phyloP scores from a whole-genome alignment of 2,329 filamentous ascomycete genomes.

The Ceratocystis diversiconidia region DNA sequence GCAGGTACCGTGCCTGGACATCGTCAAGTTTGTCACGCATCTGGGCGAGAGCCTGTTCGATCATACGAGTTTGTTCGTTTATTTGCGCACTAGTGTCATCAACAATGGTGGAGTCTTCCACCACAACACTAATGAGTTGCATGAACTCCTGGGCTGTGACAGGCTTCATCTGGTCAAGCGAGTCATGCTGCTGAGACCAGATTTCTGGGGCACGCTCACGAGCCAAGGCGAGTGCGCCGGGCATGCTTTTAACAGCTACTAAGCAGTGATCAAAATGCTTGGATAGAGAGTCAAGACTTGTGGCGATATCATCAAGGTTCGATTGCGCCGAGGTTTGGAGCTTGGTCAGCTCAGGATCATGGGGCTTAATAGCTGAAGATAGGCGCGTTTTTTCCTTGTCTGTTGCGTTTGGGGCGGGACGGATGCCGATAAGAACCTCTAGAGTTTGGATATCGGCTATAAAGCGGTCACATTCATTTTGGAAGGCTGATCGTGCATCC shows the following conservation, averaged over 20 bases:
- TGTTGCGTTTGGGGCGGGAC: conserved; percentile 21
- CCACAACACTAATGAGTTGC: conserved; percentile 72
- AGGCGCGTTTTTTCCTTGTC: conserved; percentile 22
- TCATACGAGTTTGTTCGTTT: conserved; percentile 34
- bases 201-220: conserved; percentile 54
- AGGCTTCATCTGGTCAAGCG: conserved; percentile 44
- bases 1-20: conserved; percentile 39
- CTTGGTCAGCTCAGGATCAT: conserved; percentile 31
- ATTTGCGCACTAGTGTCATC: conserved; percentile 57
- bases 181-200: conserved; percentile 27
- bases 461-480: conserved; percentile 60
- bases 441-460: conserved; percentile 58
- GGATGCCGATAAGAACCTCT: conserved; percentile 38
- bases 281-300: conserved; percentile 64
- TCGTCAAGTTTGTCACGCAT: conserved; percentile 65
- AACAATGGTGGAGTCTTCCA: conserved; percentile 53
- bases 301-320: conserved; percentile 70
- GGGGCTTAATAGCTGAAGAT: background rate
- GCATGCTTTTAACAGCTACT: conserved; percentile 77
- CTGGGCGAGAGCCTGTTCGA: conserved; percentile 41
- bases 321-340: conserved; percentile 51
- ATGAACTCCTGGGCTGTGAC: conserved; percentile 61
- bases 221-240: conserved; percentile 58
- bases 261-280: conserved; percentile 88
- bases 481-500: conserved; percentile 54